Evolutionary conservation across 768 basidiomycete genomes (phyloP).

Genomic region (Suillus discolor): DNA sequence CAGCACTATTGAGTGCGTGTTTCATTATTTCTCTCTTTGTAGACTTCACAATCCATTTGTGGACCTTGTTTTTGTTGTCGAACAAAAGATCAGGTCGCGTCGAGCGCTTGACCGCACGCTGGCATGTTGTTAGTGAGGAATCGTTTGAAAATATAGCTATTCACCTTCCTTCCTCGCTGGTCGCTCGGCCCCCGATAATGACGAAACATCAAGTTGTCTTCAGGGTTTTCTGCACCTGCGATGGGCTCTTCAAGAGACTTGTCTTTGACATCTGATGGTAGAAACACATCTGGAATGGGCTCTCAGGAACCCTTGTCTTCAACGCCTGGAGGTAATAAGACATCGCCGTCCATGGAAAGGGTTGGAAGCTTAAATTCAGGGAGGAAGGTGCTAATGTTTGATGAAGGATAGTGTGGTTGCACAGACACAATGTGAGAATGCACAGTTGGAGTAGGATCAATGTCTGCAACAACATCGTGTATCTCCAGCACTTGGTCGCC

Average conservation of each 20-base stretch:
- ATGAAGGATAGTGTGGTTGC: neutral
- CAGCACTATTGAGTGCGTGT: neutral
- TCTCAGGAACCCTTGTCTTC: neutral
- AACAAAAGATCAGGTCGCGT: no score
- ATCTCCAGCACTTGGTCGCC: neutral
- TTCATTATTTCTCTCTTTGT: neutral
- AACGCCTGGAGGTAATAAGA: neutral
- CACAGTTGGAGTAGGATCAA: neutral
- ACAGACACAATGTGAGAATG: neutral
- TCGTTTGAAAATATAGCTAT: neutral
- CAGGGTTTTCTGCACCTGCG: neutral
- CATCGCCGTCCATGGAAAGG: neutral
- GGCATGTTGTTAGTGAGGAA: no score
- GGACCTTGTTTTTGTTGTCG: no score
- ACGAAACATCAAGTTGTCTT: neutral
- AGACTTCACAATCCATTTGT: neutral
- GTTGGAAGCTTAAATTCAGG: neutral
- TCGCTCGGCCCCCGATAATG: neutral
- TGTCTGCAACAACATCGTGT: neutral
- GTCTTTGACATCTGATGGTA: no score
- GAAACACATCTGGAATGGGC: neutral
- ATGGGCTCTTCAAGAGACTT: neutral
- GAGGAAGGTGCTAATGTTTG: neutral
- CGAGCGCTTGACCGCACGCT: no score
- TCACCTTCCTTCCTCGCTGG: neutral